These are phyloP conservation scores for Bremia lactucae DNA, from an alignment of 352 stramenopile genomes.

Conservation along the genomic window DNA sequence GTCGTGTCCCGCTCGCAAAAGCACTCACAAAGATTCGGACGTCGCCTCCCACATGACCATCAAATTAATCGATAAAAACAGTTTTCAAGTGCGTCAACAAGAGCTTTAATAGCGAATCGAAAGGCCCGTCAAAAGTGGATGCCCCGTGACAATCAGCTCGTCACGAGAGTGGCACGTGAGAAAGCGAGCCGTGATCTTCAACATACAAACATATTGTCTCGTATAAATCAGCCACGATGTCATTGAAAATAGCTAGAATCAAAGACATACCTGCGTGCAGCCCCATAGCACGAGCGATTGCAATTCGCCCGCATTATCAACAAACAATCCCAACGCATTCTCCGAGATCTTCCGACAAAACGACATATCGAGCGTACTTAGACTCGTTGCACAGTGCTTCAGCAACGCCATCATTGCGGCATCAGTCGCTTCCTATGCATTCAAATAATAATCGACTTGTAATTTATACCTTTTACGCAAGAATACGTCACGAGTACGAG, in stretches of 20 bases:
- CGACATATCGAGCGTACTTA: constrained; percentile 56
- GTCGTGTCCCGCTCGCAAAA: not conserved
- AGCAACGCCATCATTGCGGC: constrained; percentile 36
- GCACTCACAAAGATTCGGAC: constrained; percentile 3
- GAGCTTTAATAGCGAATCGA: constrained; percentile 40
- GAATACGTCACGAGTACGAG: not conserved
- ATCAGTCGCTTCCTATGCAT: constrained; percentile 54
- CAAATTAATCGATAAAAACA: not conserved
- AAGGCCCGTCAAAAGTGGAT: constrained; percentile 62
- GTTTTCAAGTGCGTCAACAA: not conserved
- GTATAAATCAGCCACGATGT: not conserved
- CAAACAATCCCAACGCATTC: constrained; percentile 53
- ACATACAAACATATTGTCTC: not conserved
- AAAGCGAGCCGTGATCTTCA: constrained; percentile 58
- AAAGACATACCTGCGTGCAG: constrained; percentile 49
- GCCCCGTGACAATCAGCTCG: constrained; percentile 47
- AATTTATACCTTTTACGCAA: not conserved
- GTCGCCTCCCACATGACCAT: constrained; percentile 1
- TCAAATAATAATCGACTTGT: too few relatives aligned
- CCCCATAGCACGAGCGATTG: constrained; percentile 51
- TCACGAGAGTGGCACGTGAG: constrained; percentile 57
- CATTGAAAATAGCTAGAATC: not conserved
- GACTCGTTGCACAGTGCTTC: constrained; percentile 31
- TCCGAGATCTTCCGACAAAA: constrained; percentile 67
- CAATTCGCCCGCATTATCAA: constrained; percentile 34